phyloP scores from a whole-genome alignment of 441 rosid genomes.

The Syzygium syzygioides region DNA sequence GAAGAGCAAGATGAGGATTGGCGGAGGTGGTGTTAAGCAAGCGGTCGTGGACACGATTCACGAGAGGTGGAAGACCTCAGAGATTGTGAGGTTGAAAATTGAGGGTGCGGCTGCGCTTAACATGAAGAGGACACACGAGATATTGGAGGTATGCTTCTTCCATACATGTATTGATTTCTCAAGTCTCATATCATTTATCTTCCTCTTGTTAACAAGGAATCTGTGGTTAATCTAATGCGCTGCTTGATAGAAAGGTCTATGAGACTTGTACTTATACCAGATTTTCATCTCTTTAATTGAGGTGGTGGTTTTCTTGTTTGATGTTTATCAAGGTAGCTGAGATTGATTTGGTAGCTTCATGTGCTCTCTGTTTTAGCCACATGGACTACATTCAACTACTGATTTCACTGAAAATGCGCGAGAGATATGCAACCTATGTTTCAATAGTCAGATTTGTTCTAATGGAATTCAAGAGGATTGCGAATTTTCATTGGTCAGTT shows the following conservation, averaged over 20 bases:
- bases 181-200: neutral
- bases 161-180: neutral
- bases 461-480: neutral
- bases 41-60: slow-evolving; percentile 63
- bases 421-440: neutral
- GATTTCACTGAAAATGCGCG: neutral
- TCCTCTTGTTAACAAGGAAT: neutral
- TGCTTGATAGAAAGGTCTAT: neutral
- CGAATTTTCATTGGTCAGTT: neutral
- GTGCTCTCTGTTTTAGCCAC: neutral
- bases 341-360: neutral
- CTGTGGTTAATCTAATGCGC: neutral
- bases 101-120: slow-evolving; percentile 86
- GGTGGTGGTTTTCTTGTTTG: neutral
- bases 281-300: neutral
- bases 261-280: neutral
- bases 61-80: slow-evolving; percentile 72
- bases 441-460: neutral
- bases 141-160: slow-evolving; percentile 70
- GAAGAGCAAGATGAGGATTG: slow-evolving; percentile 54
- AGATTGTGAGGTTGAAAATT: slow-evolving; percentile 74
- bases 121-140: slow-evolving; percentile 87
- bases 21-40: slow-evolving; percentile 68
- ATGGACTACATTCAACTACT: neutral
- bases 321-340: neutral